Evolutionary conservation across 1,284 basidiomycete genomes (phyloP).

Genomic region (Spongiforma sp.): DNA sequence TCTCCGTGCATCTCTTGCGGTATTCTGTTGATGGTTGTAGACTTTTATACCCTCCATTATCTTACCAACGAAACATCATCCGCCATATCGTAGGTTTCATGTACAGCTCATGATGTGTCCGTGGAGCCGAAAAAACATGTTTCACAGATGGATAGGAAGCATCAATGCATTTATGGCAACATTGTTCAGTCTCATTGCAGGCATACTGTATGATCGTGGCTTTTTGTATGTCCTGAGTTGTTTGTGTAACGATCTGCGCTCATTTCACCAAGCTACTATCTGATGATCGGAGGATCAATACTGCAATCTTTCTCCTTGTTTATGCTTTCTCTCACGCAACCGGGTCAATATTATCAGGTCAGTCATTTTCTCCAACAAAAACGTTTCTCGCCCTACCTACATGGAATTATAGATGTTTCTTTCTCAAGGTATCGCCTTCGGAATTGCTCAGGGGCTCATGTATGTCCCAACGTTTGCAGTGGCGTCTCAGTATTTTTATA

Average conservation of each 20-base stretch:
- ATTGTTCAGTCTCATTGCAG: conserved; percentile 18
- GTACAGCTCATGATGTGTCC: background rate
- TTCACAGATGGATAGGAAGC: conserved; percentile 39
- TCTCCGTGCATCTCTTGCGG: too few species aligned
- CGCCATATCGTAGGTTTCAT: conserved; percentile 34
- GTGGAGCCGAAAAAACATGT: background rate
- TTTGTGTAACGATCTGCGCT: background rate
- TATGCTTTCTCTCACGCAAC: conserved; percentile 35
- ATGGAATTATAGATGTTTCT: conserved; percentile 36
- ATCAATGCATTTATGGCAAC: conserved; percentile 26
- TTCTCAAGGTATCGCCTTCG: conserved; percentile 39
- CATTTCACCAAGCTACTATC: conserved; percentile 29
- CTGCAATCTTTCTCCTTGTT: conserved; percentile 34
- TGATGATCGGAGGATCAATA: conserved; percentile 32
- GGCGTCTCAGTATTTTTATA: conserved; percentile 40
- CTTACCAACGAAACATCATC: conserved; percentile 36
- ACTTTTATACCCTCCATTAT: conserved; percentile 36
- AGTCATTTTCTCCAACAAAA: background rate
- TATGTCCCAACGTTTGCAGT: conserved; percentile 39
- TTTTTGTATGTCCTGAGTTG: conserved; percentile 32
- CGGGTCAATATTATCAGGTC: conserved; percentile 34
- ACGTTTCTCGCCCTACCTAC: background rate
- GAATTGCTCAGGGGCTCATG: conserved; percentile 36
- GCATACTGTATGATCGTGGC: conserved; percentile 34
- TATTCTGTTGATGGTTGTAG: conserved; percentile 13